Evolutionary conservation across 208 protist species (phyloP).

Genomic region (Acanthamoeba castellanii): DNA sequence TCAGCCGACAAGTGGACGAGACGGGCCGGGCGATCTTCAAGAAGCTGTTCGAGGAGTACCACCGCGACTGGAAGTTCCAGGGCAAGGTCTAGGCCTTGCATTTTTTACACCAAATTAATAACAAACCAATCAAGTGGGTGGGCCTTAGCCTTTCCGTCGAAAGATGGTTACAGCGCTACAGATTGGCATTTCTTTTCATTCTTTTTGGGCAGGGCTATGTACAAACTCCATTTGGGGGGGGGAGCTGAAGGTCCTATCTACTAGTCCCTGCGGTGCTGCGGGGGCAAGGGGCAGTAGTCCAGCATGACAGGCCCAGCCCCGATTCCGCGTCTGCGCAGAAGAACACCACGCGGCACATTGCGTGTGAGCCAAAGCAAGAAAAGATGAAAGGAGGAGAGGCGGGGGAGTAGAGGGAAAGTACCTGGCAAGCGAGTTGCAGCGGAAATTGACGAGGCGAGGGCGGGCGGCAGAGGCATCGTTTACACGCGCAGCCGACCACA

Average conservation of each 20-base stretch:
- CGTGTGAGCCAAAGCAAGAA: not conserved
- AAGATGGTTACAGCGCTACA: not conserved
- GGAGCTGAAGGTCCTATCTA: not conserved
- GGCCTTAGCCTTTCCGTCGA: not conserved
- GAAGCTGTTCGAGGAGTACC: slow-evolving; percentile 75
- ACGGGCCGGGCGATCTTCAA: slow-evolving; percentile 72
- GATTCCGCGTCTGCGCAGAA: not conserved
- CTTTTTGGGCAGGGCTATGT: not conserved
- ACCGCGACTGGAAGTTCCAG: slow-evolving; percentile 73
- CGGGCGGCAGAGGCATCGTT: not conserved
- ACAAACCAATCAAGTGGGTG: too few species aligned
- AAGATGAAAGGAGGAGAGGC: not conserved
- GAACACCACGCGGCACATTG: too few species aligned
- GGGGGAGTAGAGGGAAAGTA: too few species aligned
- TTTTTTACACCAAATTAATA: not conserved
- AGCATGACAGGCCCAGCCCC: slow-evolving; percentile 5
- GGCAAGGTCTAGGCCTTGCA: slow-evolving; percentile 11
- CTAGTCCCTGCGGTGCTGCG: not conserved
- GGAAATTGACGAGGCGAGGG: slow-evolving; percentile 38
- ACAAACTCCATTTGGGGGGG: not conserved
- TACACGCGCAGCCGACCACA: not conserved
- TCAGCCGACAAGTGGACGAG: slow-evolving; percentile 22
- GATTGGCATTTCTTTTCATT: not conserved
- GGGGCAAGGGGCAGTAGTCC: slow-evolving; percentile 38
- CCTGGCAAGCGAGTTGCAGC: slow-evolving; percentile 45